Conservation (phyloP, 1,284 basidiomycete species). For the Coniferiporia weirii region DNA sequence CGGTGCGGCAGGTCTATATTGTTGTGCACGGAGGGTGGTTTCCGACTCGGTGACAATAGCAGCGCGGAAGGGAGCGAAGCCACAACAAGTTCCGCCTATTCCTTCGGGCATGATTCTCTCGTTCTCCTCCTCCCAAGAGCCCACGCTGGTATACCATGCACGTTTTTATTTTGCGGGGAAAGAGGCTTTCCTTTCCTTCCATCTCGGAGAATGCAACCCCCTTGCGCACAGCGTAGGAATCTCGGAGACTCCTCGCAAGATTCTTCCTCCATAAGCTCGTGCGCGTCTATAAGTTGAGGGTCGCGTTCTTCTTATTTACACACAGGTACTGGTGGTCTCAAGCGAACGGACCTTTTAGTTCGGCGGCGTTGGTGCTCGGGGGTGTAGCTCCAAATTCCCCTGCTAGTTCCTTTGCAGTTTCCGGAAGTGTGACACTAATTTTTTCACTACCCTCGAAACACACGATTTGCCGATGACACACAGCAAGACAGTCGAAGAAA, state of each 20-base stretch:
- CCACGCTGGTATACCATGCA: neutral
- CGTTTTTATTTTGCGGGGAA: constrained; percentile 1
- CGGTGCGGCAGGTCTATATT: neutral
- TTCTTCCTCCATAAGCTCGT: neutral
- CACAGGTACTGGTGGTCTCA: neutral
- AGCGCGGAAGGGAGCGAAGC: neutral
- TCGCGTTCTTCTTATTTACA: neutral
- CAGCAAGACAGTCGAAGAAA: too few relatives aligned
- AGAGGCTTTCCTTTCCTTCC: constrained; percentile 5
- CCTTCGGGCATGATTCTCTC: neutral
- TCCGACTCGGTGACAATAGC: neutral
- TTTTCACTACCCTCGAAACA: too few relatives aligned
- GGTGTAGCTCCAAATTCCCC: neutral
- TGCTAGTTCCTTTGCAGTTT: too few relatives aligned
- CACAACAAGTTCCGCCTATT: neutral
- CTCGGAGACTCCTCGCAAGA: constrained; percentile 15
- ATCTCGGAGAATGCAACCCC: neutral
- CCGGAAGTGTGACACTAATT: too few relatives aligned
- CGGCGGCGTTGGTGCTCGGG: neutral
- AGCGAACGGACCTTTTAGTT: neutral
- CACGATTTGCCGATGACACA: too few relatives aligned
- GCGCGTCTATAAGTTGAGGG: neutral
- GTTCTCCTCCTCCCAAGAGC: neutral
- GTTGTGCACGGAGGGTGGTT: neutral
- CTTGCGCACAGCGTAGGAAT: constrained; percentile 10